Conservation (phyloP, 2,329 filamentous ascomycete species). For the Salinomyces thailandicus region DNA sequence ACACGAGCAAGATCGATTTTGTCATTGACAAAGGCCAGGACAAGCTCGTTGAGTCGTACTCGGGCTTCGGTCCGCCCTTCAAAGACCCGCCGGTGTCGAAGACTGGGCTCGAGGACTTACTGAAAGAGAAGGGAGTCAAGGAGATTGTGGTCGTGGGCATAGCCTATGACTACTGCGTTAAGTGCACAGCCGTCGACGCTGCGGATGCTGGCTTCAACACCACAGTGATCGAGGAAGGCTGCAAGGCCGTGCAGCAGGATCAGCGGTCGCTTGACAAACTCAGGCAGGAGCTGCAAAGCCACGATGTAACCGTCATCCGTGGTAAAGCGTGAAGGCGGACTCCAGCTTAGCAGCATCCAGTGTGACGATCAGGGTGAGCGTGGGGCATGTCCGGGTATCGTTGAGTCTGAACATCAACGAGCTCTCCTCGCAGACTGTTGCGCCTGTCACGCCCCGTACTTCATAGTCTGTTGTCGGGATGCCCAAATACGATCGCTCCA, state of each 20-base stretch:
- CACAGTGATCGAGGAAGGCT: slow-evolving; percentile 68
- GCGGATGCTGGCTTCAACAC: slow-evolving; percentile 63
- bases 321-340: no score
- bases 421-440: no score
- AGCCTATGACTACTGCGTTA: slow-evolving; percentile 84
- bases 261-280: slow-evolving; percentile 43
- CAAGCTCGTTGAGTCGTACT: slow-evolving; percentile 79
- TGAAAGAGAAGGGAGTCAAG: slow-evolving; percentile 53
- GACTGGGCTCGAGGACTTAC: slow-evolving; percentile 49
- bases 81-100: slow-evolving; percentile 46
- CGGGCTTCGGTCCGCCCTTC: slow-evolving; percentile 78
- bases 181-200: slow-evolving; percentile 69
- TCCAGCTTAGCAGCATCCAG: no score
- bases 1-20: slow-evolving; percentile 47
- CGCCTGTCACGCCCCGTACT: no score
- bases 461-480: no score
- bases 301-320: slow-evolving; percentile 48
- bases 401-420: no score
- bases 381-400: no score
- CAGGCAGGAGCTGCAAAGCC: slow-evolving; percentile 43
- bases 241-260: slow-evolving; percentile 56
- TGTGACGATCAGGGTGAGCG: no score
- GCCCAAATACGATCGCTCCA: no score
- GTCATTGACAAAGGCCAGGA: slow-evolving; percentile 72
- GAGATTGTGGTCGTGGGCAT: slow-evolving; percentile 80